Conservation (phyloP, 2,329 filamentous ascomycete genomes). For the Pseudogymnoascus sp. region DNA sequence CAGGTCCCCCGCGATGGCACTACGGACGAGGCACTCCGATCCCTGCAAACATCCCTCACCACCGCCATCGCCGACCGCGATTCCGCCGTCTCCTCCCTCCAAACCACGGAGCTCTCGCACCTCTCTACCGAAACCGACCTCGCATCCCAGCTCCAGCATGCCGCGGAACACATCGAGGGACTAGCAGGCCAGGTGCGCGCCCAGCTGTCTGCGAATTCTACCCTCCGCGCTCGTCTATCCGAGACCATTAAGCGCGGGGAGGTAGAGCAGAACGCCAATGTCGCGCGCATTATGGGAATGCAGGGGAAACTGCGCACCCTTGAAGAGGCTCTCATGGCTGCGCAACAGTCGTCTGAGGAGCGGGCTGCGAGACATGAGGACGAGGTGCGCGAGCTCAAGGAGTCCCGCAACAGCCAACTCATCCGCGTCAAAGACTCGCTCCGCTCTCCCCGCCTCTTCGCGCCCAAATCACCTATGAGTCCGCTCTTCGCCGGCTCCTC, state of each 20-base stretch:
- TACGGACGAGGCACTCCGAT: slow-evolving; percentile 52
- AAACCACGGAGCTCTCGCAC: slow-evolving; percentile 45
- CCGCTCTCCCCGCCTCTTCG: slow-evolving; percentile 41
- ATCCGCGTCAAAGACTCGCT: slow-evolving; percentile 56
- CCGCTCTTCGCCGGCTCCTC: slow-evolving; percentile 53
- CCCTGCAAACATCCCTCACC: slow-evolving; percentile 60
- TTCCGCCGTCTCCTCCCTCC: slow-evolving; percentile 53
- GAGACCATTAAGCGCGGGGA: slow-evolving; percentile 79
- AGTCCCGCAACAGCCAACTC: slow-evolving; percentile 68
- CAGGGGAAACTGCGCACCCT: slow-evolving; percentile 71
- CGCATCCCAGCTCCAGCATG: slow-evolving; percentile 60
- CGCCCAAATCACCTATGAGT: slow-evolving; percentile 51
- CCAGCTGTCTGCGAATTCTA: slow-evolving; percentile 70
- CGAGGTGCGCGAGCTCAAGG: slow-evolving; percentile 66
- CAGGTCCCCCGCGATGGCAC: slow-evolving; percentile 44
- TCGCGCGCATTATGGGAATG: slow-evolving; percentile 72
- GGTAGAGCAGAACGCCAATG: slow-evolving; percentile 69
- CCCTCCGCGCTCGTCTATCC: slow-evolving; percentile 65
- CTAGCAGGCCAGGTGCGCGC: slow-evolving; percentile 69
- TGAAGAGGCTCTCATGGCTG: slow-evolving; percentile 74
- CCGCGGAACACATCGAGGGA: slow-evolving; percentile 69
- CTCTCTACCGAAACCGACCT: slow-evolving; percentile 54
- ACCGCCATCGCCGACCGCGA: slow-evolving; percentile 65
- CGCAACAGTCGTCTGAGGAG: slow-evolving; percentile 81
- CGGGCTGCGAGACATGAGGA: slow-evolving; percentile 77